A percentile compares a stretch with the other conserved stretches of the same genome.
These are phyloP conservation scores for Tremella yokohamensis DNA, from an alignment of 768 basidiomycete genomes.

Conservation along the genomic window DNA sequence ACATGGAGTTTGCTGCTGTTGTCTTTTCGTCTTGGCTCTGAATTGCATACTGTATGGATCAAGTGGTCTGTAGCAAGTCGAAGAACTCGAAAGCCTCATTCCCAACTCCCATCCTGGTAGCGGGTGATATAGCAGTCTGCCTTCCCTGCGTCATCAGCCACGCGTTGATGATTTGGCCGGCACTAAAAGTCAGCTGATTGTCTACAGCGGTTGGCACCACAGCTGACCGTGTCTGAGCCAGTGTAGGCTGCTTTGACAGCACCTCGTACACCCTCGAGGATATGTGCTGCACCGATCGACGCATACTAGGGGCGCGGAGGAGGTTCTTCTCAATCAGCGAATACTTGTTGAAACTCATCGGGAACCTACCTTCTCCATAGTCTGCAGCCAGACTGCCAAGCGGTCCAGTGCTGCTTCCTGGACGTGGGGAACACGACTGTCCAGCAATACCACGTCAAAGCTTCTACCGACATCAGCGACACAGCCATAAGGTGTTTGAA, in stretches of 20 bases:
- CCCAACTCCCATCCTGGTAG: neutral
- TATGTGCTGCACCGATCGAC: conserved; percentile 13
- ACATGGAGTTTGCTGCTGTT: too few relatives aligned
- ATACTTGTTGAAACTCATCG: neutral
- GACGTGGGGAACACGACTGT: neutral
- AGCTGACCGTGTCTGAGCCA: conserved; percentile 10
- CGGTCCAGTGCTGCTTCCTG: conserved; percentile 8
- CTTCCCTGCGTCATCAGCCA: neutral
- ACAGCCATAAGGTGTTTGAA: neutral
- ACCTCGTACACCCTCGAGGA: conserved; percentile 1
- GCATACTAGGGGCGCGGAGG: conserved; percentile 11
- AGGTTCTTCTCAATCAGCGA: conserved; percentile 9
- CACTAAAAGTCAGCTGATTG: neutral
- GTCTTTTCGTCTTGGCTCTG: too few relatives aligned
- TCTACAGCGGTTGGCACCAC: neutral
- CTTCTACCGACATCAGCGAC: conserved; percentile 3
- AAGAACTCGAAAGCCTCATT: conserved; percentile 6
- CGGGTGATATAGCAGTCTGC: neutral
- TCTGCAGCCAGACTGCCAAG: conserved; percentile 9
- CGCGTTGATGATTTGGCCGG: neutral
- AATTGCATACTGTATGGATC: too few relatives aligned
- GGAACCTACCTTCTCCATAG: conserved; percentile 11
- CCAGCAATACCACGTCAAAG: conserved; percentile 13
- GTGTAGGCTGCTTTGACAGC: conserved; percentile 3
- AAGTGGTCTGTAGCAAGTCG: conserved; percentile 1